phyloP scores from a whole-genome alignment of 352 stramenopile species.

The Phytophthora colocasiae region DNA sequence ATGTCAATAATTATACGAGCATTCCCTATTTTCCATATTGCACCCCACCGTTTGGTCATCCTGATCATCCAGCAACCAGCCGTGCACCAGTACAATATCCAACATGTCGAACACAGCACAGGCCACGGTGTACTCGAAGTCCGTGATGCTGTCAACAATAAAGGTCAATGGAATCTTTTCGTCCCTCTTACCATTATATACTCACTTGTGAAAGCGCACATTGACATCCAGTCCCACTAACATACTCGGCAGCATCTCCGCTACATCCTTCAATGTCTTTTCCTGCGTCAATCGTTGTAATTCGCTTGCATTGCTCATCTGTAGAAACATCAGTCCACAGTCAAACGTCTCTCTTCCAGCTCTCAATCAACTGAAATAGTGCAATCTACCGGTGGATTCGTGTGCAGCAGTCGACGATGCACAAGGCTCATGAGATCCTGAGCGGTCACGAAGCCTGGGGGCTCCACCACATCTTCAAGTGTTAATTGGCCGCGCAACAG shows the following conservation, averaged over 20 bases:
- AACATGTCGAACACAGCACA: constrained; percentile 97
- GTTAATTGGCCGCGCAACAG: constrained; percentile 91
- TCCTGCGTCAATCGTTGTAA: constrained; percentile 75
- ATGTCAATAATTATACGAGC: constrained; percentile 4
- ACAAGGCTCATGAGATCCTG: constrained; percentile 93
- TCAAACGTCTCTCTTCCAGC: neutral
- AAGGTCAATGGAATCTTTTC: neutral
- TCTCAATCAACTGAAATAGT: constrained; percentile 1
- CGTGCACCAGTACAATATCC: constrained; percentile 96
- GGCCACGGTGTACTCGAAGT: constrained; percentile 97
- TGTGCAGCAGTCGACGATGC: constrained; percentile 84
- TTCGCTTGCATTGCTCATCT: constrained; percentile 59
- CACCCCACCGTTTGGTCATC: constrained; percentile 77
- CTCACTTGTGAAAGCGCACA: constrained; percentile 94
- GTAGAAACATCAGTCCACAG: constrained; percentile 1
- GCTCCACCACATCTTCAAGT: constrained; percentile 67
- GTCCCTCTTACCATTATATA: neutral
- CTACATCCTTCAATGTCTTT: constrained; percentile 91
- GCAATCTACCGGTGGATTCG: constrained; percentile 69
- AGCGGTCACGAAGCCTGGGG: constrained; percentile 84
- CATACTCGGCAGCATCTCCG: constrained; percentile 93
- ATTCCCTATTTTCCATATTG: neutral
- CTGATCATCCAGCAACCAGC: constrained; percentile 96
- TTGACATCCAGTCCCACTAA: constrained; percentile 98
- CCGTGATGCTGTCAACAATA: constrained; percentile 61